Percentiles rank a stretch among this genome's conserved stretches.
Conservation (phyloP, 345 rosid genomes). For the Trapa bicornis region DNA sequence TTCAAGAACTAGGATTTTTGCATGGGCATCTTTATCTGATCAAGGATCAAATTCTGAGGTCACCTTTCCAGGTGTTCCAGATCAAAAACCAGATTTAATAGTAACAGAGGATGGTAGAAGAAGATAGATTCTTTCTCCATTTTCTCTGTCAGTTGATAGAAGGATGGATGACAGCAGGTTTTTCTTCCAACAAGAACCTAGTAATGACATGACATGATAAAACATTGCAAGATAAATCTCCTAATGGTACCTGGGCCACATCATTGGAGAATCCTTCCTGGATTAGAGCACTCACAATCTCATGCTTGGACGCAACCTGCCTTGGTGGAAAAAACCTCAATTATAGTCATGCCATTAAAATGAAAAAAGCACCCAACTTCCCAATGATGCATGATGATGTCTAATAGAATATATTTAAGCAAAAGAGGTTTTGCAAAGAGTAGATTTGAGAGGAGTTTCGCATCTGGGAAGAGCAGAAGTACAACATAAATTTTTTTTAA, state of each 20-base stretch:
- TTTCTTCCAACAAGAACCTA: not conserved
- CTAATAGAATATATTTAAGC: not conserved
- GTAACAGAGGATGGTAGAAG: too few species aligned
- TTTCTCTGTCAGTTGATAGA: too few species aligned
- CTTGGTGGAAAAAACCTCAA: constrained; percentile 12
- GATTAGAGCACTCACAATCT: constrained; percentile 31
- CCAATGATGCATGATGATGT: not conserved
- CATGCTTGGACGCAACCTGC: constrained; percentile 49
- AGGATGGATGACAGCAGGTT: too few species aligned
- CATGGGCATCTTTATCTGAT: too few species aligned
- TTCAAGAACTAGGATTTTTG: not conserved
- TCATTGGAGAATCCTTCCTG: constrained; percentile 48
- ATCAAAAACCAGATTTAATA: too few species aligned
- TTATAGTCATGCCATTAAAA: constrained; percentile 4
- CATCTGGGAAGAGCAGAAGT: not conserved
- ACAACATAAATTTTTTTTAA: too few species aligned
- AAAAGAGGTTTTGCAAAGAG: not conserved
- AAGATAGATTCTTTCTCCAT: too few species aligned
- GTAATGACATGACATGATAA: not conserved
- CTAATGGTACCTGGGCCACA: constrained; percentile 45
- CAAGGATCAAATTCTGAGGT: too few species aligned
- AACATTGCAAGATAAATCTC: not conserved
- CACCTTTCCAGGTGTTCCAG: too few species aligned
- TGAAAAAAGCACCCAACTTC: not conserved
- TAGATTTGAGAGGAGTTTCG: not conserved